A percentile compares a stretch with the other conserved stretches of the same genome.
Conservation (phyloP, 768 basidiomycete genomes). For the Auriscalpium orientale region DNA sequence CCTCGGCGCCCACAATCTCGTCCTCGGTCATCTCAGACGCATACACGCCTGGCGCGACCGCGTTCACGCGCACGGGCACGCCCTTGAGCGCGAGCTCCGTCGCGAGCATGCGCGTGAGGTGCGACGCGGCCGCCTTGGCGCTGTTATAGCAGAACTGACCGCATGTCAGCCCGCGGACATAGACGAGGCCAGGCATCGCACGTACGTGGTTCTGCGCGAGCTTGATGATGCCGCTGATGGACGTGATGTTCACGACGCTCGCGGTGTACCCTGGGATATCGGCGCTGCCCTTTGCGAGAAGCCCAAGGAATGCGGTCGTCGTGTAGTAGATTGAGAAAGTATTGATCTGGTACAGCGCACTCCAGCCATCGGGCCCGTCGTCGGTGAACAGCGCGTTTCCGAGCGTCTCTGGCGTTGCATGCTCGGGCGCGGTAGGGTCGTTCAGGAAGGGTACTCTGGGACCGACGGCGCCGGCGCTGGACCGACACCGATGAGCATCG, state of each 20-base stretch:
- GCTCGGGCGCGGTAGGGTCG: constrained; percentile 47
- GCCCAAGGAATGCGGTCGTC: constrained; percentile 67
- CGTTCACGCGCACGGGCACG: constrained; percentile 61
- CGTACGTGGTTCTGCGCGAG: constrained; percentile 73
- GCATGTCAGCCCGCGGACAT: background rate
- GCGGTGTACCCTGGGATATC: constrained; percentile 53
- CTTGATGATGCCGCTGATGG: constrained; percentile 66
- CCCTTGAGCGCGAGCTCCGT: constrained; percentile 68
- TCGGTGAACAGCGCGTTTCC: constrained; percentile 65
- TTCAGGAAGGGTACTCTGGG: constrained; percentile 54
- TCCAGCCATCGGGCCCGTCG: constrained; percentile 59
- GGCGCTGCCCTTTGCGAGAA: constrained; percentile 64
- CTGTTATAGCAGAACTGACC: constrained; percentile 78
- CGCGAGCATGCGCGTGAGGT: constrained; percentile 69
- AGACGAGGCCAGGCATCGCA: constrained; percentile 1
- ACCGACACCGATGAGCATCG: too few species aligned
- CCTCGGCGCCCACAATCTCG: constrained; percentile 36
- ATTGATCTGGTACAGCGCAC: constrained; percentile 55
- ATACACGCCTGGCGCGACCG: constrained; percentile 71
- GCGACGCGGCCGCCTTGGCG: constrained; percentile 68
- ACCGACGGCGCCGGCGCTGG: constrained; percentile 69
- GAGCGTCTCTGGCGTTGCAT: constrained; percentile 55
- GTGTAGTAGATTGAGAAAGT: constrained; percentile 73
- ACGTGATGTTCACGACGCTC: constrained; percentile 69
- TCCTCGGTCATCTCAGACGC: constrained; percentile 69